Conservation (phyloP, 768 basidiomycete genomes). For the Lentinula raphanica region DNA sequence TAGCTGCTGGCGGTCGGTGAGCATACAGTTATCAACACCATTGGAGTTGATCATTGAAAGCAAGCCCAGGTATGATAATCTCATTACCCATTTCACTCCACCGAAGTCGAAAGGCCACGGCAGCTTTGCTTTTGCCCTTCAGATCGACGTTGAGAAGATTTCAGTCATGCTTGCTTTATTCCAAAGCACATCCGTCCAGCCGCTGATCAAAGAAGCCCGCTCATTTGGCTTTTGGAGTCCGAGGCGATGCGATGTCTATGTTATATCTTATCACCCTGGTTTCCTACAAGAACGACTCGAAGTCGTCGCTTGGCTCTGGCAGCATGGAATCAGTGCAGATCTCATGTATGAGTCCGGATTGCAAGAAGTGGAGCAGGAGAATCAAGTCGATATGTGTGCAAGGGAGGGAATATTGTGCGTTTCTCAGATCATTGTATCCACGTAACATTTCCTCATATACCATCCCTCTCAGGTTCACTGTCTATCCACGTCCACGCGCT, state of each 20-base stretch:
- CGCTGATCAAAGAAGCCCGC: conserved; percentile 68
- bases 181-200: conserved; percentile 64
- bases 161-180: conserved; percentile 61
- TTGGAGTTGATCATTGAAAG: neutral
- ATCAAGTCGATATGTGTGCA: conserved; percentile 60
- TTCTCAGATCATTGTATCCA: neutral
- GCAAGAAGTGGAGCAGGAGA: conserved; percentile 57
- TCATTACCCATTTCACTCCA: conserved; percentile 57
- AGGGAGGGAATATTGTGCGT: conserved; percentile 80
- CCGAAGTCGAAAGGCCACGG: conserved; percentile 49
- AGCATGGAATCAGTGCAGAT: conserved; percentile 78
- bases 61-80: conserved; percentile 57
- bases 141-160: conserved; percentile 78
- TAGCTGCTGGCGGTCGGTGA: conserved; percentile 80
- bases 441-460: neutral
- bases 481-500: conserved; percentile 51
- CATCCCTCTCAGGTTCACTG: conserved; percentile 35
- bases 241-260: conserved; percentile 82
- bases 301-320: conserved; percentile 72
- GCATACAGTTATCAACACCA: conserved; percentile 13
- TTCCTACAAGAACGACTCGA: conserved; percentile 75
- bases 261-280: conserved; percentile 74
- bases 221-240: conserved; percentile 90
- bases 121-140: conserved; percentile 66
- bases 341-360: conserved; percentile 81